Conservation (phyloP, 805 yeast species). For the Yarrowia osloensis region DNA sequence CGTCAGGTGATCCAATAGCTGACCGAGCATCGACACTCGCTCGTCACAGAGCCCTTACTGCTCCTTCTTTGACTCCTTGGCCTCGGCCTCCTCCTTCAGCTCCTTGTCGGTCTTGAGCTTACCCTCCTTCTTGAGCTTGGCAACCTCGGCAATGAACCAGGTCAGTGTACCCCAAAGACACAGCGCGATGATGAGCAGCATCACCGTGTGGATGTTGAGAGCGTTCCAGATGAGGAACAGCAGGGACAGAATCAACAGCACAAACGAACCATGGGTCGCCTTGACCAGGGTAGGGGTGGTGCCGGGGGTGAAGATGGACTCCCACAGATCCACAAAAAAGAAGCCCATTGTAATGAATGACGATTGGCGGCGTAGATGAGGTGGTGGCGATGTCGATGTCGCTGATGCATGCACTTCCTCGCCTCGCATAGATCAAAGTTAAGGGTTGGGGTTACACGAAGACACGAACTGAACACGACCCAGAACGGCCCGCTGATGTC, state of each 20-base stretch:
- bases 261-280: conserved; percentile 86
- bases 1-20: too few species aligned
- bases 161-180: conserved; percentile 76
- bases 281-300: conserved; percentile 83
- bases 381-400: not conserved
- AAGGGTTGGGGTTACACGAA: conserved; percentile 4
- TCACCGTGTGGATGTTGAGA: conserved; percentile 64
- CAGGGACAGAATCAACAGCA: conserved; percentile 60
- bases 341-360: not conserved
- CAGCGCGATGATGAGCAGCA: conserved; percentile 56
- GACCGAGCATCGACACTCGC: too few species aligned
- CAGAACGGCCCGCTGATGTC: not conserved
- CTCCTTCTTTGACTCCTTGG: conserved; percentile 1
- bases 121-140: conserved; percentile 43
- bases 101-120: conserved; percentile 19
- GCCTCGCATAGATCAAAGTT: conserved; percentile 23
- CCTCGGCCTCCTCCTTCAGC: not conserved
- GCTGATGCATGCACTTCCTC: not conserved
- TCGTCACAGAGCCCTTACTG: too few species aligned
- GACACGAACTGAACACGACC: not conserved
- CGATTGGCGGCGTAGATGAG: not conserved
- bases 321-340: conserved; percentile 72
- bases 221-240: conserved; percentile 58
- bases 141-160: conserved; percentile 82
- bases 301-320: conserved; percentile 89